Base-by-base conservation (phyloP, 495 filamentous ascomycete genomes). In the Trichoderma gamsii region DNA sequence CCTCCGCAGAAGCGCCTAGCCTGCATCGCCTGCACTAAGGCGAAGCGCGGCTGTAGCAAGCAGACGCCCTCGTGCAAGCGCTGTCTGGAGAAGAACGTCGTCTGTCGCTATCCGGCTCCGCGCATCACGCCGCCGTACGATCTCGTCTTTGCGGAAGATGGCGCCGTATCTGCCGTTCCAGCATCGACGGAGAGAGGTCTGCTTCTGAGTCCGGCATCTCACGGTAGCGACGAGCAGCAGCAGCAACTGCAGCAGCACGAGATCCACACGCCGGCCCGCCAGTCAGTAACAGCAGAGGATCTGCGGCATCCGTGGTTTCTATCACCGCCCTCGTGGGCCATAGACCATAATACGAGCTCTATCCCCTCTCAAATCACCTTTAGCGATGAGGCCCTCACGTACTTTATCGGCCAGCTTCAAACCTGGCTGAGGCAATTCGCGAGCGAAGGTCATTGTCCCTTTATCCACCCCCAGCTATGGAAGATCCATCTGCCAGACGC, bases 41-140 rank as follows among this genome's bases (percentile, higher is more conserved):
- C 80, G 11, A 86, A 85, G 70, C 75, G 84, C 16, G 80, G 82
- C 18, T 86, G 84, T 70, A 82, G 84, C 63, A 74, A 82, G 3
- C 76, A 74, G 8, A 75, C 75, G 29, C 84, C 83, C 13, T 72
- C 74, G 25, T 86, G 84, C 66, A 76, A 75, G 15, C 79, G 84
- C 44, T 86, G 84, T 71, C 65, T 72, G 7, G 75, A 76, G 67
- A 73, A 80, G 64, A 73, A 74, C 43, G 25, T 83, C 13, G 64
- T 71, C 2, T 86, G 84, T 74, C 64, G 72, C 21, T 86, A 86
- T 69, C 78, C 78, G 7, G 25, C 65, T 32, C 65, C 65, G 25
- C 65, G 41, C 13, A 32, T 61, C 25, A 13, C 56, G 11, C 56
- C 56, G 8, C 56, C 56, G 25, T 61, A 61, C 56, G 56, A 61